Conservation (phyloP, 371 early-diverging fungal species). For the Paraphysoderma sedebokerense region DNA sequence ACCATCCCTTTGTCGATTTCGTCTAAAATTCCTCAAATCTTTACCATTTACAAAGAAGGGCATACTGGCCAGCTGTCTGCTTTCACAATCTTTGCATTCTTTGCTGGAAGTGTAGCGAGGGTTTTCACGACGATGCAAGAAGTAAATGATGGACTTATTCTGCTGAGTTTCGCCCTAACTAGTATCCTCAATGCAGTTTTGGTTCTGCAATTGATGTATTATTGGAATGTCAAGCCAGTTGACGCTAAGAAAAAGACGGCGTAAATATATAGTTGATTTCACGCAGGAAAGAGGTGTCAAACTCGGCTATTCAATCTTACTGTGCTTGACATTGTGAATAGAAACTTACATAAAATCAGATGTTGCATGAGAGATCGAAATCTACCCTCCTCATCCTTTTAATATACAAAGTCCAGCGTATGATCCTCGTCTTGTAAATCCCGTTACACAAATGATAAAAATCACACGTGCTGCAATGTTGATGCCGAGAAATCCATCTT, state of each 20-base stretch:
- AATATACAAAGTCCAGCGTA: no score
- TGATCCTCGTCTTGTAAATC: no score
- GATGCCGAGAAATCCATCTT: no score
- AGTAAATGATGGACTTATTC: slow-evolving; percentile 55
- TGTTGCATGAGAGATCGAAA: no score
- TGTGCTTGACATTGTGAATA: no score
- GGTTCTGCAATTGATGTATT: slow-evolving; percentile 58
- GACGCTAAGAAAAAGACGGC: slow-evolving; percentile 5
- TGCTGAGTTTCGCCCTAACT: slow-evolving; percentile 57
- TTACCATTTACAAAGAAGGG: slow-evolving; percentile 45
- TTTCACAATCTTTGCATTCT: slow-evolving; percentile 68
- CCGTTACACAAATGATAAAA: no score
- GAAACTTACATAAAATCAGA: no score
- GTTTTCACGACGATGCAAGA: slow-evolving; percentile 82
- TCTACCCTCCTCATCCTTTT: no score
- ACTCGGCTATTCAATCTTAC: no score
- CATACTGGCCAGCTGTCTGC: slow-evolving; percentile 82
- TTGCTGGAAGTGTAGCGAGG: slow-evolving; percentile 67
- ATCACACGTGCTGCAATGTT: no score
- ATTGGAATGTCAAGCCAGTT: slow-evolving; percentile 37
- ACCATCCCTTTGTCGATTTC: slow-evolving; percentile 63
- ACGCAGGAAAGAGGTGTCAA: no score
- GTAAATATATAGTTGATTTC: no score
- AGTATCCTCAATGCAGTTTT: slow-evolving; percentile 59
- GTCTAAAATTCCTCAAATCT: slow-evolving; percentile 77